These are phyloP conservation scores for Phaffia rhodozyma DNA, from an alignment of 1,284 basidiomycete species.

Conservation along the genomic window DNA sequence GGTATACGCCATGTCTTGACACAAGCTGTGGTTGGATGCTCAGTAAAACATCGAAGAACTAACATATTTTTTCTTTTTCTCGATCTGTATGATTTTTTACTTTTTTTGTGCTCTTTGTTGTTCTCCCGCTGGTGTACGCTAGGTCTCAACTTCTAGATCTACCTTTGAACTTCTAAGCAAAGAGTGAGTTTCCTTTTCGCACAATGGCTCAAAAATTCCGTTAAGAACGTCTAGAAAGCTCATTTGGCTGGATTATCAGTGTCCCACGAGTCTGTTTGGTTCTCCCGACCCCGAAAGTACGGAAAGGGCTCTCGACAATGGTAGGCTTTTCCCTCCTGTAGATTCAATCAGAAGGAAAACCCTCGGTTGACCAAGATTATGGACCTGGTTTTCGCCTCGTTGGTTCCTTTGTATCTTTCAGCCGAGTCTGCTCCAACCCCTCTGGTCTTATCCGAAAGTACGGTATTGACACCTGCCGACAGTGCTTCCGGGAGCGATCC, in stretches of 20 bases:
- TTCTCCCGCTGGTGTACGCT: no score
- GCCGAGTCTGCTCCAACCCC: conserved; percentile 90
- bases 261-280: conserved; percentile 20
- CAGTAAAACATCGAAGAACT: no score
- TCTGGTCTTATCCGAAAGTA: conserved; percentile 74
- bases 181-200: conserved; percentile 6
- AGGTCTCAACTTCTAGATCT: background rate
- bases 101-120: no score
- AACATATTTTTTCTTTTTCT: no score
- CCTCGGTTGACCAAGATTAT: background rate
- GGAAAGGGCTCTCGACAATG: conserved; percentile 93
- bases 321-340: conserved; percentile 35
- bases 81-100: no score
- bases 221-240: background rate
- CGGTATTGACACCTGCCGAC: conserved; percentile 82
- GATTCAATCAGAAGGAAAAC: background rate
- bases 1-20: no score
- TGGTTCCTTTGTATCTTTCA: conserved; percentile 29
- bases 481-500: conserved; percentile 95
- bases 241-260: background rate
- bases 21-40: no score
- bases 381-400: background rate
- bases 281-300: conserved; percentile 64
- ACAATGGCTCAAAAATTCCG: background rate
- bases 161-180: conserved; percentile 9